These are phyloP conservation scores for Alternaria incomplexa DNA, from an alignment of 2,329 filamentous ascomycete species.

Conservation along the genomic window DNA sequence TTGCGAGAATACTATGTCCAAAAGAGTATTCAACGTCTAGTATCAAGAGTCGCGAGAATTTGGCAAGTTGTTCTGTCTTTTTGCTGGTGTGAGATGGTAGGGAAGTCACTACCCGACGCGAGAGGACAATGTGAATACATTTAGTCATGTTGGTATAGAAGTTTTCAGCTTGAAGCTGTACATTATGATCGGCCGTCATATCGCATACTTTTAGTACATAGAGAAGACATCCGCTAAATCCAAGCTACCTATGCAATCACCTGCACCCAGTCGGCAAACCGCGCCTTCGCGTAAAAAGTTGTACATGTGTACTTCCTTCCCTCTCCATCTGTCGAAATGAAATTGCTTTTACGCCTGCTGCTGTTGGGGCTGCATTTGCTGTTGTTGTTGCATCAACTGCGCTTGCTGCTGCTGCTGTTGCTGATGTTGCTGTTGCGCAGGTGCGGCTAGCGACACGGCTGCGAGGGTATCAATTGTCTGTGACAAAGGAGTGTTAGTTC, in stretches of 20 bases:
- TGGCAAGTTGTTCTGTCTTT: too few relatives aligned
- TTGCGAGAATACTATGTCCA: too few relatives aligned
- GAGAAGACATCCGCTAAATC: background rate
- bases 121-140: background rate
- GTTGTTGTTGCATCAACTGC: background rate
- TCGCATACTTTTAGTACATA: background rate
- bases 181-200: background rate
- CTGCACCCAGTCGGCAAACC: background rate
- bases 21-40: too few relatives aligned
- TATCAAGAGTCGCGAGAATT: too few relatives aligned
- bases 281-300: background rate
- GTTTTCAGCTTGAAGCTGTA: background rate
- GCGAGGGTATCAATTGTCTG: slow-evolving; percentile 7
- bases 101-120: too few relatives aligned
- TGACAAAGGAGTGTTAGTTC: slow-evolving; percentile 1
- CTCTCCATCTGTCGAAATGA: background rate
- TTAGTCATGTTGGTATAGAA: background rate
- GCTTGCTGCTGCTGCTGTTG: background rate
- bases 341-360: background rate
- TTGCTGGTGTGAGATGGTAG: too few relatives aligned
- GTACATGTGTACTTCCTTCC: background rate
- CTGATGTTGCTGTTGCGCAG: background rate
- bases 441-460: slow-evolving; percentile 6
- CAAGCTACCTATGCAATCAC: background rate
- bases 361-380: background rate